Base-by-base conservation (phyloP, 768 basidiomycete species). In the Suillus alpinus region DNA sequence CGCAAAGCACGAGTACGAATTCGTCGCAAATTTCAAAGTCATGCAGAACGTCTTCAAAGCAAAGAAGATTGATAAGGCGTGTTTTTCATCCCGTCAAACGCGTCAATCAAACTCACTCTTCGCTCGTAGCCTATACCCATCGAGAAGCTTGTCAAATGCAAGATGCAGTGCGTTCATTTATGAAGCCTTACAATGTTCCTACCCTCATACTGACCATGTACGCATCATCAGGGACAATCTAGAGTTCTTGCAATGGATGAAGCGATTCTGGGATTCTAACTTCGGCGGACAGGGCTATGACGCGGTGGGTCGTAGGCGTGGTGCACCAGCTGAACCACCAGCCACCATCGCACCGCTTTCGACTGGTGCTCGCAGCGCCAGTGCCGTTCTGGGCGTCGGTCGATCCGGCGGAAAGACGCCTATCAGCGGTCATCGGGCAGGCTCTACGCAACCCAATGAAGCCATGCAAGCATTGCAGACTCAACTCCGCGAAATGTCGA, bases 241-340 rank as follows among this genome's bases (percentile, higher is more conserved):
- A 66, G 97, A 99, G 71, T 98, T 99, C 79, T 75, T 95, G 59
- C 97, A 99, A 76, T 99, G 96, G 96, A 83, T 93, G 69, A 94
- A 94, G 71, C 89, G 90, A 26, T 98, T 89, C 76, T 98, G 97
- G 96, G 95, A 98, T 68, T 76, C 84, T 31, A 94, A 95, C 79
- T 95, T 87, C 71, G 86, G 87, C 18, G 96, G 95, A 3, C 86
- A 91, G 60, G 85, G 81, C 6, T 98, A 98, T 70, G 94, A 98
- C 71, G 80, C 97, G 1, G 86, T 88, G 0, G 91, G 79, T 8
- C 86, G 95, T 59, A 82, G 94, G 63, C 89, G 85, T 70, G 94
- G 92, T 47, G 87, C 81, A 10, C 79, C 89, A 18, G 80, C 82
- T n/a, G 91, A 92, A 61, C 78, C 87, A 0, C 91, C 92, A 5